Conservation (phyloP, 208 protist genomes). For the Acanthamoeba polyphaga region DNA sequence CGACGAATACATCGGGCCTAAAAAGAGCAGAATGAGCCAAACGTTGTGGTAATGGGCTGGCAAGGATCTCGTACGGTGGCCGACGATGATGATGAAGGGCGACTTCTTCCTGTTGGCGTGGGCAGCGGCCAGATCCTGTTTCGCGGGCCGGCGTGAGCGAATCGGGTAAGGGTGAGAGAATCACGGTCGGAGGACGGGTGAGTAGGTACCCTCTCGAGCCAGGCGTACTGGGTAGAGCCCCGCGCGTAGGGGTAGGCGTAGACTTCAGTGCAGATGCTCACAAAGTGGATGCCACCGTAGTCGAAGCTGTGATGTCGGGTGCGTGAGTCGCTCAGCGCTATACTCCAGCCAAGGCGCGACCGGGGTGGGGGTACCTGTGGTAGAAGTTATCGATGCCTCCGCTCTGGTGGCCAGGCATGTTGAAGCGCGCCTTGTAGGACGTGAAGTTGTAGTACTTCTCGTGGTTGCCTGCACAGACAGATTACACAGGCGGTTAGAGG, state of each 20-base stretch:
- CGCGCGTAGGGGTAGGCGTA: neutral
- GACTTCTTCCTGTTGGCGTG: constrained; percentile 45
- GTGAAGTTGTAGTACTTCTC: constrained; percentile 72
- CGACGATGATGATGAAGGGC: constrained; percentile 74
- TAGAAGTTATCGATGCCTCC: constrained; percentile 64
- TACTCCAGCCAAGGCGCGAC: neutral
- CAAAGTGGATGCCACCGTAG: constrained; percentile 73
- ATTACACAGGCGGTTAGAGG: neutral
- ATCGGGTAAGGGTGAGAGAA: neutral
- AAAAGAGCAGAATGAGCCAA: neutral
- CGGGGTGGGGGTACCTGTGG: neutral
- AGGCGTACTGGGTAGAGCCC: constrained; percentile 33
- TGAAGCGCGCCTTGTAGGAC: constrained; percentile 62
- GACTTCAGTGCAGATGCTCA: constrained; percentile 64
- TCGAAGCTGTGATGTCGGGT: constrained; percentile 54
- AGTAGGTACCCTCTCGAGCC: constrained; percentile 29
- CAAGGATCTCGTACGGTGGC: constrained; percentile 27
- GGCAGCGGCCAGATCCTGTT: constrained; percentile 57
- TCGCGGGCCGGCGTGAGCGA: neutral
- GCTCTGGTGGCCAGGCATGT: constrained; percentile 64
- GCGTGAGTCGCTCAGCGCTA: too few relatives aligned
- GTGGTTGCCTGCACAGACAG: constrained; percentile 6
- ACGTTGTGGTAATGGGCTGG: neutral
- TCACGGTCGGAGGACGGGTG: neutral
- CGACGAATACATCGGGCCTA: constrained; percentile 66